Base-by-base conservation (phyloP, 1,284 basidiomycete genomes). In the Earliella scabrosa region DNA sequence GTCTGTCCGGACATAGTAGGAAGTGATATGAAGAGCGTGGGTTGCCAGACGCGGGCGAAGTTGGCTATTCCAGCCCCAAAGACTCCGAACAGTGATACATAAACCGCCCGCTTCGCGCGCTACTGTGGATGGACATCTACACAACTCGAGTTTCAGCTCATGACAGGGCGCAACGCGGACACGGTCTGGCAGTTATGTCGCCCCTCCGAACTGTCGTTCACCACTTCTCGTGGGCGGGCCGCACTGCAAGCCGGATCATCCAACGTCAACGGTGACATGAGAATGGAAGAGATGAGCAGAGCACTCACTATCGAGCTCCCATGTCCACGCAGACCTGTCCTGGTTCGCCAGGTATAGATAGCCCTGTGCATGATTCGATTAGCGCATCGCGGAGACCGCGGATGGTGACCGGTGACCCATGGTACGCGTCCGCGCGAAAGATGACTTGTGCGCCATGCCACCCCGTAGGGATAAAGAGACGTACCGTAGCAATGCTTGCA, bases 401-500 rank as follows among this genome's bases (percentile, higher is more conserved):
- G 32, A 10, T 16, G 9, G 4, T 10, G 32, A 34, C 14, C 31
- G 31, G 14, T 14, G 14, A 32, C 14, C 31, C n/a, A n/a, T 32
- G 14, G 31, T 32, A 7, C 7, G 31, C 31, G 14, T 32, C 31
- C 31, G 31, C 14, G 31, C 14, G 31, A 32, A 14, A 32, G 8
- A 32, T 32, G 8, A 32, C 7, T 32, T 7, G 31, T 7, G 8
- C 14, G 14, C 31, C 31, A 7, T 32, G 8, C 11, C 6, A 27
- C 1, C 27, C 21, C 41, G 23, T 7, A 24, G 9, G 27, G 10
- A 43, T 3, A 43, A 32, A 11, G 38, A 24, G 0, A 62, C 77
- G 3, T 66, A 87, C 86, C 67, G 78, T 74, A 14, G 87, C 90
- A 57, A 92, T 89, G 61, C 82, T 83, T 26, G 85, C 80, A 0